Base-by-base conservation (phyloP, 2,329 filamentous ascomycete species). In the Metarhizium guizhouense region DNA sequence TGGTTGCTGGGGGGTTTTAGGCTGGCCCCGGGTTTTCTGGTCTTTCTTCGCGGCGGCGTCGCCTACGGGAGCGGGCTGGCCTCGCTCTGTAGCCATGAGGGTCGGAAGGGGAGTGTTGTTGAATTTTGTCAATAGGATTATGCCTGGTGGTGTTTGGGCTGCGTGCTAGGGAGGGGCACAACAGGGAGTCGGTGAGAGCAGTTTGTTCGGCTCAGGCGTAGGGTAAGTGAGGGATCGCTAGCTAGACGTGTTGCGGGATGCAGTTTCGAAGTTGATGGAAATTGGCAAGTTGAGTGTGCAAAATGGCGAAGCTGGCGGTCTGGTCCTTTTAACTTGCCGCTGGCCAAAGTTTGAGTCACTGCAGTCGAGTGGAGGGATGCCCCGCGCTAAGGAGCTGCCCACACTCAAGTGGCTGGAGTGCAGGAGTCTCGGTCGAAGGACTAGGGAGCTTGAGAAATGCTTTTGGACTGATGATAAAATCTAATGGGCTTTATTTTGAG, bases 291-390 rank as follows among this genome's bases (percentile, higher is more conserved):
- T 25, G 43, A 16, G 6, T 3, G 2, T 43, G 6, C 40, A 43
- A 43, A 16, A 6, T 43, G 14, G 13, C 11, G 40, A 43, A 6
- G 40, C 14, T 43, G 40, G 6, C 13, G 40, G 40, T 43, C 40
- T 43, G 16, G 29, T 25, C 30, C 43, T 16, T 51, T 54, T 57
- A 56, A 54, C 18, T 50, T 54, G 53, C 42, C 6, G 32, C 32
- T 47, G n/a, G 43, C 7, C 30, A 61, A 56, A 61, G 52, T 57
- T 64, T 71, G 68, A 71, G 67, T 71, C 68, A 71, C 65, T 63
- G 58, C 57, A 63, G 66, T 66, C 62, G 59, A 61, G 62, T 65
- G 58, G 50, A 51, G 52, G 53, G 43, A 52, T 68, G 68, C 68
- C 68, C 68, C 67, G 68, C 68, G 67, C 68, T 70, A 70, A 60